phyloP scores from a whole-genome alignment of 1,139 yeast genomes.

The Sugiyamaella neomexicana region DNA sequence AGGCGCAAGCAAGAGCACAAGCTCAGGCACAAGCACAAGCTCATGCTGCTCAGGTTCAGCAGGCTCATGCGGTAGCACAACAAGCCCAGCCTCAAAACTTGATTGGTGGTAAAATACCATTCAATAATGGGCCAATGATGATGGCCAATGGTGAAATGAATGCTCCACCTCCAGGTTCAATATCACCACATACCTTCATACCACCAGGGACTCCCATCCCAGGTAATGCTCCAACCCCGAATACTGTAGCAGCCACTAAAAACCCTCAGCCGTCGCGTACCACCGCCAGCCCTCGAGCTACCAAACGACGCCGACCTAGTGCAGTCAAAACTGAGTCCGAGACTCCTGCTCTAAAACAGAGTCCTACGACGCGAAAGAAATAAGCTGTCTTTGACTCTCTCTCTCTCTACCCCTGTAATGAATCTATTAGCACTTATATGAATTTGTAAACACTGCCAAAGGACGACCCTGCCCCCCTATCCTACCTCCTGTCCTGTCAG shows the following conservation, averaged over 20 bases:
- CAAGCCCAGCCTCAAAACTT: constrained; percentile 3
- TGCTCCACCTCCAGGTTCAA: neutral
- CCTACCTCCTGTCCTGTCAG: too few species aligned
- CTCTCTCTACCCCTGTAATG: constrained; percentile 2
- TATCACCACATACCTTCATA: constrained; percentile 9
- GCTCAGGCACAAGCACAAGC: neutral
- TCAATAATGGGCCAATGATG: constrained; percentile 9
- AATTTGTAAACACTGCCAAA: too few species aligned
- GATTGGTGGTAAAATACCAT: constrained; percentile 7
- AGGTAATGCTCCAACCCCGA: neutral
- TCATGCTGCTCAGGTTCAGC: neutral
- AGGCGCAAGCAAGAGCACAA: neutral
- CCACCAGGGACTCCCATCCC: constrained; percentile 12
- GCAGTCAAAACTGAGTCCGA: constrained; percentile 20
- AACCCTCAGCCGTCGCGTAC: constrained; percentile 15
- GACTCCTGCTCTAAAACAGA: constrained; percentile 21
- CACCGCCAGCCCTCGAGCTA: constrained; percentile 22
- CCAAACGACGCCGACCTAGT: constrained; percentile 22
- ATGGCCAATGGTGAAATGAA: constrained; percentile 6
- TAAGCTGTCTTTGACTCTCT: constrained; percentile 7
- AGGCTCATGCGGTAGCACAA: neutral
- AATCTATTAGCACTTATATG: neutral
- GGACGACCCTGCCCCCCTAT: too few species aligned
- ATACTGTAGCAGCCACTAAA: constrained; percentile 4
- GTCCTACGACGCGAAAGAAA: constrained; percentile 23